A percentile compares a stretch with the other conserved stretches of the same genome.
These are phyloP conservation scores for Solanum chiquidenum DNA, from an alignment of 257 asterid species.

Conservation along the genomic window DNA sequence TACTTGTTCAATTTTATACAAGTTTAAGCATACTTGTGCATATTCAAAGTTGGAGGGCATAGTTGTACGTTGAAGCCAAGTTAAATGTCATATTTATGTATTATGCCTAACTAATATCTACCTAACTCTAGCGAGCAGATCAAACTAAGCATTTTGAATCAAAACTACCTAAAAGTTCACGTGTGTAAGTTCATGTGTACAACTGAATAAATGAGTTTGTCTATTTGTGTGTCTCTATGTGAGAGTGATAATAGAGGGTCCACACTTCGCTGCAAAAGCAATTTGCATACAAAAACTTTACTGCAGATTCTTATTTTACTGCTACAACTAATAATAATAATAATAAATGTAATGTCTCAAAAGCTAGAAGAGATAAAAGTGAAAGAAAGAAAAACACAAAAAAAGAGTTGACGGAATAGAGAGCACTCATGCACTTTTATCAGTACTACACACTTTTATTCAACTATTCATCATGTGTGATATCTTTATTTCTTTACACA, in stretches of 20 bases:
- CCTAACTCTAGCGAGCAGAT: neutral
- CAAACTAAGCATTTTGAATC: neutral
- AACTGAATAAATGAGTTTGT: neutral
- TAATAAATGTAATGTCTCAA: conserved; percentile 10
- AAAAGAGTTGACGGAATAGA: conserved; percentile 34
- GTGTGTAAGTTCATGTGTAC: neutral
- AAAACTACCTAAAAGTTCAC: neutral
- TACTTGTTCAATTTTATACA: no score
- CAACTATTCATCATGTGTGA: neutral
- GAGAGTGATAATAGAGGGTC: neutral
- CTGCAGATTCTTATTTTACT: neutral
- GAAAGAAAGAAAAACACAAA: conserved; percentile 17
- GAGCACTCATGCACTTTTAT: neutral
- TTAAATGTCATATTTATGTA: no score
- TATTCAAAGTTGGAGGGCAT: no score
- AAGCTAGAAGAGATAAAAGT: neutral
- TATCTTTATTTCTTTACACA: conserved; percentile 6
- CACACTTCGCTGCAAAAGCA: conserved; percentile 19
- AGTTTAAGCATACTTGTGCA: no score
- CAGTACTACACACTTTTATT: neutral
- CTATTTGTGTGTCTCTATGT: neutral
- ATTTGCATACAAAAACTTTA: conserved; percentile 10
- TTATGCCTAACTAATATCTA: neutral
- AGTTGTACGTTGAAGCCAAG: no score
- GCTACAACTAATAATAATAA: neutral